These are phyloP conservation scores for Porcisia hertigi DNA, from an alignment of 208 protist genomes.

Conservation along the genomic window DNA sequence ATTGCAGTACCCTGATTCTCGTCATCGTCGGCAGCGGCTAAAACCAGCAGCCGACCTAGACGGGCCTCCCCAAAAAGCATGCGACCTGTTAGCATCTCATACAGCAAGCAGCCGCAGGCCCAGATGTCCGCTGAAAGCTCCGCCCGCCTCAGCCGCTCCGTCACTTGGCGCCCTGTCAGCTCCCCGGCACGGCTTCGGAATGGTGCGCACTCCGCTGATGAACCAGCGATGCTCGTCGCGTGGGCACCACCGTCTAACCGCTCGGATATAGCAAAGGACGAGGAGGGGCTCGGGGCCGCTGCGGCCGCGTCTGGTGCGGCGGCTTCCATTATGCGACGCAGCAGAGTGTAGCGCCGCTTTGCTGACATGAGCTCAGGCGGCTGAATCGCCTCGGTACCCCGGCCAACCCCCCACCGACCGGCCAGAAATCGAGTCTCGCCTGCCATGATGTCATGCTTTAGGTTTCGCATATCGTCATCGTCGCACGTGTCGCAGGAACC, in stretches of 20 bases:
- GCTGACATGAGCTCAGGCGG: constrained; percentile 71
- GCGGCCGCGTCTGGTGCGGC: neutral
- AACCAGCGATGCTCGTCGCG: neutral
- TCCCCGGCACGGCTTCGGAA: constrained; percentile 16
- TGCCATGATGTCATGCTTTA: constrained; percentile 47
- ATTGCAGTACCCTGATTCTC: neutral
- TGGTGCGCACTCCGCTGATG: constrained; percentile 5
- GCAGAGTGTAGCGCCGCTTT: constrained; percentile 50
- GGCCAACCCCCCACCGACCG: constrained; percentile 54
- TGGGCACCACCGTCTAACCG: constrained; percentile 4
- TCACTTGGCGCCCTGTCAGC: constrained; percentile 23
- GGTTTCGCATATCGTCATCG: constrained; percentile 51
- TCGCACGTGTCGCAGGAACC: constrained; percentile 72
- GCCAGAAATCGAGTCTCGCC: constrained; percentile 53
- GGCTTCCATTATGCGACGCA: constrained; percentile 36
- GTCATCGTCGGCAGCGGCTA: constrained; percentile 27
- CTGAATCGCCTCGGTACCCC: constrained; percentile 83
- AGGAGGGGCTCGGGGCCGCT: neutral
- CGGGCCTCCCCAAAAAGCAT: constrained; percentile 79
- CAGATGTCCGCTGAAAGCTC: constrained; percentile 84
- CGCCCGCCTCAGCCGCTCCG: constrained; percentile 33
- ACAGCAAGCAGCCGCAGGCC: constrained; percentile 81
- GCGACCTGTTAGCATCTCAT: constrained; percentile 81
- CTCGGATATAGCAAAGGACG: constrained; percentile 9
- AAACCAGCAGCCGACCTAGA: constrained; percentile 56